A percentile compares a stretch with the other conserved stretches of the same genome.
Conservation (phyloP, 108 stramenopile genomes). For the Chaetoceros tenuissimus region DNA sequence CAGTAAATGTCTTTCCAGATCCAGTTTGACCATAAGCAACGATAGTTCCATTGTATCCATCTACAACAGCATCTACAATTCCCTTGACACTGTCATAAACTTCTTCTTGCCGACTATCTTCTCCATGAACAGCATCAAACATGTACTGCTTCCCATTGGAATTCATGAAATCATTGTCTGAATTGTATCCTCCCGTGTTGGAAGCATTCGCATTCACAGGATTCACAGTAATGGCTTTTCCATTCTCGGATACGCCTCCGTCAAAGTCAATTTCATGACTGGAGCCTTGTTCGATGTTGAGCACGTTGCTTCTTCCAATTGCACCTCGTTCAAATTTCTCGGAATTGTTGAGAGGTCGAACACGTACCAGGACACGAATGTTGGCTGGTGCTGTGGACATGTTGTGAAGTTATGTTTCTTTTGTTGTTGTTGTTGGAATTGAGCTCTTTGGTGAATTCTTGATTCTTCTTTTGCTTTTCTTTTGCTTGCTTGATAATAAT, state of each 20-base stretch:
- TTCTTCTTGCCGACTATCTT: constrained; percentile 13
- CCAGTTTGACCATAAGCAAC: constrained; percentile 37
- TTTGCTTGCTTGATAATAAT: too few species aligned
- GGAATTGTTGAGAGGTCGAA: constrained; percentile 27
- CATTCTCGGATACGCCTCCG: constrained; percentile 1
- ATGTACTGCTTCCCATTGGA: constrained; percentile 1
- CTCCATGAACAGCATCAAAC: constrained; percentile 33
- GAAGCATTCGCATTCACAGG: not conserved
- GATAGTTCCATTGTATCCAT: constrained; percentile 35
- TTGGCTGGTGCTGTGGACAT: constrained; percentile 22
- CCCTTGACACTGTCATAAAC: constrained; percentile 23
- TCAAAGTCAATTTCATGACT: not conserved
- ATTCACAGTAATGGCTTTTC: constrained; percentile 13
- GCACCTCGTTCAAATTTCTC: constrained; percentile 14
- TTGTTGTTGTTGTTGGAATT: too few species aligned
- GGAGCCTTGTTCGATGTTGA: constrained; percentile 2
- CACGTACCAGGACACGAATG: constrained; percentile 36
- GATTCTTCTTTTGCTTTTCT: too few species aligned
- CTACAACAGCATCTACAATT: constrained; percentile 27
- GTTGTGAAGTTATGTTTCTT: too few species aligned
- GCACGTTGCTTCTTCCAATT: constrained; percentile 4
- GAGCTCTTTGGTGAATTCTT: too few species aligned
- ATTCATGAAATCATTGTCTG: not conserved
- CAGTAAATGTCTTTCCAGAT: constrained; percentile 31
- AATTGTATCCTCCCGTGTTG: constrained; percentile 3